phyloP scores from a whole-genome alignment of 2,329 filamentous ascomycete species.

The Clathrospora elynae region DNA sequence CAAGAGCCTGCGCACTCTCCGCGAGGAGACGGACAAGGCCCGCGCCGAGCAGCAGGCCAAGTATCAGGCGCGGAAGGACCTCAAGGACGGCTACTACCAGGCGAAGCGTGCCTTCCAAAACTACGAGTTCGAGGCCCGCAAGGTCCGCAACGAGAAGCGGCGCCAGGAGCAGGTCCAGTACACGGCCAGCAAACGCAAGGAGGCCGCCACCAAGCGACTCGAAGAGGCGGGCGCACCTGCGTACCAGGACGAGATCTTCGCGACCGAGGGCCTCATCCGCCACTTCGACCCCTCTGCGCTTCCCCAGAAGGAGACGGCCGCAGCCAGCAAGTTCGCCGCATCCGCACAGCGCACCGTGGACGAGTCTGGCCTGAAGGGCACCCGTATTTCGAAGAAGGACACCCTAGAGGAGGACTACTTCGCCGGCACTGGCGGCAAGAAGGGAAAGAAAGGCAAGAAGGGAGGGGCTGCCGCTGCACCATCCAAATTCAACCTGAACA shows the following conservation, averaged over 20 bases:
- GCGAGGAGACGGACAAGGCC: slow-evolving; percentile 83
- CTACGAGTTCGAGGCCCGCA: slow-evolving; percentile 82
- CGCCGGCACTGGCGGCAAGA: slow-evolving; percentile 72
- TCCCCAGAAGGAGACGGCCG: slow-evolving; percentile 65
- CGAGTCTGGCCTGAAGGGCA: slow-evolving; percentile 81
- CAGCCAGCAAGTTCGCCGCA: slow-evolving; percentile 70
- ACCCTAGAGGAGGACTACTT: slow-evolving; percentile 88
- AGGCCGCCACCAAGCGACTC: slow-evolving; percentile 75
- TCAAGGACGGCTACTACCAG: slow-evolving; percentile 88
- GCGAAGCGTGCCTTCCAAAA: slow-evolving; percentile 80
- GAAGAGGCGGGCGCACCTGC: slow-evolving; percentile 83
- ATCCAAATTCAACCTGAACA: slow-evolving; percentile 80
- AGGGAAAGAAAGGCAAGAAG: slow-evolving; percentile 88
- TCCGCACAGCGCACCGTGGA: slow-evolving; percentile 85
- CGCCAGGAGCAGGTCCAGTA: slow-evolving; percentile 79
- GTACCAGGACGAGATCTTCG: slow-evolving; percentile 90
- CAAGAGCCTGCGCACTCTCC: slow-evolving; percentile 82
- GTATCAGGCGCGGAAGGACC: slow-evolving; percentile 76
- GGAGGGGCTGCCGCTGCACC: slow-evolving; percentile 63
- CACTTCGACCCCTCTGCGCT: slow-evolving; percentile 81
- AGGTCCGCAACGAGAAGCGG: slow-evolving; percentile 75
- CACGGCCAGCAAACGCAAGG: slow-evolving; percentile 74
- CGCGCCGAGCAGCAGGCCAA: slow-evolving; percentile 87
- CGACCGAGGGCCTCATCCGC: slow-evolving; percentile 82
- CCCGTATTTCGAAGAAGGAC: slow-evolving; percentile 81